Conservation (phyloP, 208 protist species). For the Vickermania ingenoplastis region DNA sequence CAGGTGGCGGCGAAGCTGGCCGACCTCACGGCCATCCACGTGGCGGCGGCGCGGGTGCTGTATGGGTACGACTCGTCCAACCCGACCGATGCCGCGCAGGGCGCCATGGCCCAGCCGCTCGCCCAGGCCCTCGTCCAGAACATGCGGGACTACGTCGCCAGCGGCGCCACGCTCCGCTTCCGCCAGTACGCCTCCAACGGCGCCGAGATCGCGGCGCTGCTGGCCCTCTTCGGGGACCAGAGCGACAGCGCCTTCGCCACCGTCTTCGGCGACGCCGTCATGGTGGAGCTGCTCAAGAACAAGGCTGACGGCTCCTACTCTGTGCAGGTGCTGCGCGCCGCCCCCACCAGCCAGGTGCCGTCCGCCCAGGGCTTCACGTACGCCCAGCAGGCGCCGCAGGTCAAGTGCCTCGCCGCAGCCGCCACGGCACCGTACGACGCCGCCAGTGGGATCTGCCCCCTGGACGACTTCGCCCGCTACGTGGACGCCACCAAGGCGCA, state of each 20-base stretch:
- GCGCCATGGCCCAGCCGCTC: constrained; percentile 27
- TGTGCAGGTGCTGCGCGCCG: constrained; percentile 41
- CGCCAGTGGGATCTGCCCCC: constrained; percentile 20
- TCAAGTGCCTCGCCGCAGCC: constrained; percentile 33
- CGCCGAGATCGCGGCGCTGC: constrained; percentile 29
- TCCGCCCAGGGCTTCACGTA: constrained; percentile 23
- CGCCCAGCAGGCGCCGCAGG: constrained; percentile 15
- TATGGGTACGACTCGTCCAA: constrained; percentile 25
- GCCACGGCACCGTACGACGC: constrained; percentile 22
- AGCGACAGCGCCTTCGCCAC: constrained; percentile 18
- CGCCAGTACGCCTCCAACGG: constrained; percentile 67
- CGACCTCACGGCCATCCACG: constrained; percentile 7
- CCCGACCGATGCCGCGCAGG: constrained; percentile 18
- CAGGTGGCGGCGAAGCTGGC: constrained; percentile 14
- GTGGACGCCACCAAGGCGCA: constrained; percentile 12
- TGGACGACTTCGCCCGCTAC: constrained; percentile 16
- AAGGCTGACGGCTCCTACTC: constrained; percentile 20
- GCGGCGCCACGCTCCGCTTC: constrained; percentile 23
- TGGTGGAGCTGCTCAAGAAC: constrained; percentile 60
- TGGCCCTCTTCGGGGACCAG: constrained; percentile 41
- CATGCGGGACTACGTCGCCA: constrained; percentile 23
- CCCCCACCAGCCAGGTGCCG: constrained; percentile 20
- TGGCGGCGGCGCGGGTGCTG: constrained; percentile 15
- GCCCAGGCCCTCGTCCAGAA: constrained; percentile 35
- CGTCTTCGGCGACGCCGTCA: constrained; percentile 34